These are phyloP conservation scores for Talaromyces sp. DNA, from an alignment of 2,329 filamentous ascomycete genomes.

Conservation along the genomic window DNA sequence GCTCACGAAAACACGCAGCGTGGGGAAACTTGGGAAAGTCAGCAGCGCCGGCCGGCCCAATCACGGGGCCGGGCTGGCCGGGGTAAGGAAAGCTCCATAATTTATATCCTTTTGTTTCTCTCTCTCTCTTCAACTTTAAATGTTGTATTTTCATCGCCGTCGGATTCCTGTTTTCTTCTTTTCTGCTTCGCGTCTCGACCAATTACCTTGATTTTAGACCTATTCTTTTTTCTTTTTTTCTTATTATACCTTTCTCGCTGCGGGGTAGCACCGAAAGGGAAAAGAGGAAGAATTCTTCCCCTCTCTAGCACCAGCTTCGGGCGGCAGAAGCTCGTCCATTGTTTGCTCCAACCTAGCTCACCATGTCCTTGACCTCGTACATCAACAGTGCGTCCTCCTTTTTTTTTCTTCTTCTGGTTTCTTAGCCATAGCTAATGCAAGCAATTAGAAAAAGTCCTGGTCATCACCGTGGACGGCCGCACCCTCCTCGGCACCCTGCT, in stretches of 20 bases:
- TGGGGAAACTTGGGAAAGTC: neutral
- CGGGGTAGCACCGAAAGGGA: neutral
- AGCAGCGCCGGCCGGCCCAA: neutral
- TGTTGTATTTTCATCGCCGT: neutral
- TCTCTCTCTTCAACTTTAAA: neutral
- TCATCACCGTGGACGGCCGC: conserved; percentile 88
- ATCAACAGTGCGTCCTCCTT: conserved; percentile 46
- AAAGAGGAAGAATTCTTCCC: neutral
- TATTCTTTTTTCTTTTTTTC: neutral
- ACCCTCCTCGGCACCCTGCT: conserved; percentile 78
- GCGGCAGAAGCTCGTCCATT: neutral
- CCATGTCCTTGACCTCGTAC: conserved; percentile 52
- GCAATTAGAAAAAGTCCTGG: conserved; percentile 69
- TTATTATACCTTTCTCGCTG: neutral
- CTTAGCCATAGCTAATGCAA: conserved; percentile 31
- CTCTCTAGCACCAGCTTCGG: neutral
- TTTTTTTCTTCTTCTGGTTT: neutral
- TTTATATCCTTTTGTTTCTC: neutral
- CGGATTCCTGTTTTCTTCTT: neutral
- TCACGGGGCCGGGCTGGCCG: neutral
- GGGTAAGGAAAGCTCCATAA: neutral
- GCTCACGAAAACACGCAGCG: neutral
- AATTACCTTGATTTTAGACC: neutral
- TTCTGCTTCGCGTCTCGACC: neutral
- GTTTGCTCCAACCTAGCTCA: neutral